phyloP scores from a whole-genome alignment of 2,329 filamentous ascomycete species.

The Penicillium corylophilum region DNA sequence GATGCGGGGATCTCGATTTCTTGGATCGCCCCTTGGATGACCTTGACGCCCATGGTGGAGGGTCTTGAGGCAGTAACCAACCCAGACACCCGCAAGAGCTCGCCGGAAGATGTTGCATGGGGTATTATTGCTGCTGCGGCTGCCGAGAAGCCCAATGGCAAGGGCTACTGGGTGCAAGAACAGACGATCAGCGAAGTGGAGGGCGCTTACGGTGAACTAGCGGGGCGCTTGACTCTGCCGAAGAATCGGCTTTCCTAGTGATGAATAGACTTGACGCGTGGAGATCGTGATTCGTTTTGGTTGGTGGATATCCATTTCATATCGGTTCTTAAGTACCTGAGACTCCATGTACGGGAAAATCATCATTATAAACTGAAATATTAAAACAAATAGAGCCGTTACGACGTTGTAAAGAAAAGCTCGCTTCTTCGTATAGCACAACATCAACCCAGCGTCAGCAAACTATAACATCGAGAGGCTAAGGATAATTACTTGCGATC shows the following conservation, averaged over 20 bases:
- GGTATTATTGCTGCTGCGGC: conserved; percentile 13
- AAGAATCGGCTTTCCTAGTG: conserved; percentile 13
- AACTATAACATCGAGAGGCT: too few relatives aligned
- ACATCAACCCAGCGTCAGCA: too few relatives aligned
- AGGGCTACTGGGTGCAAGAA: conserved; percentile 22
- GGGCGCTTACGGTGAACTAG: conserved; percentile 14
- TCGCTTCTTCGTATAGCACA: too few relatives aligned
- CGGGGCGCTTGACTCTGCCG: conserved; percentile 13
- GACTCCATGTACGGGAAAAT: too few relatives aligned
- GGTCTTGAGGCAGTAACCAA: conserved; percentile 5
- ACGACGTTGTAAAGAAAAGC: too few relatives aligned
- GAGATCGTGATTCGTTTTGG: background rate
- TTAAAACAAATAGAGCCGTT: too few relatives aligned
- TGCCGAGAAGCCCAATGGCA: conserved; percentile 13
- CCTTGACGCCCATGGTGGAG: conserved; percentile 19
- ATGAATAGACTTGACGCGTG: background rate
- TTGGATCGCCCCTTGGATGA: conserved; percentile 21
- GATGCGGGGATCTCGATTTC: conserved; percentile 14
- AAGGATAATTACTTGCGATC: too few relatives aligned
- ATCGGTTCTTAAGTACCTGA: too few relatives aligned
- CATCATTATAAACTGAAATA: too few relatives aligned
- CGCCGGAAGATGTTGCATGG: conserved; percentile 18
- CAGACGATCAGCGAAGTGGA: conserved; percentile 17
- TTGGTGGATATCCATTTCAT: background rate
- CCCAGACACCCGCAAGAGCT: conserved; percentile 10